Percentiles rank a stretch among this genome's conserved stretches.
phyloP scores from a whole-genome alignment of 2,329 filamentous ascomycete genomes.

The Cladosporium sp. region DNA sequence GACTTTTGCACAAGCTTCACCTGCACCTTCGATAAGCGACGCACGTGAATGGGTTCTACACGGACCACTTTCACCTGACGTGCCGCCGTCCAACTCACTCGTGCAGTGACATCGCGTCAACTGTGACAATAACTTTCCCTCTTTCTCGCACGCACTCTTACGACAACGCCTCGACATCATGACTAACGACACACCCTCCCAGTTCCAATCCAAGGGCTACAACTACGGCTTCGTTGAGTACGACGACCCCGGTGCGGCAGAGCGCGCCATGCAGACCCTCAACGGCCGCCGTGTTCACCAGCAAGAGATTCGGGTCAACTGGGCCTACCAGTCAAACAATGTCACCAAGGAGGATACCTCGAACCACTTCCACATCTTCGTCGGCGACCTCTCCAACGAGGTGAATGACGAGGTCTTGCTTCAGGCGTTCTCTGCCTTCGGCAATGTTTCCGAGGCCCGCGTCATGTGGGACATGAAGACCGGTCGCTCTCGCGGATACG shows the following conservation, averaged over 20 bases:
- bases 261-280: slow-evolving; percentile 93
- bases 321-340: slow-evolving; percentile 97
- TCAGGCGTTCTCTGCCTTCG: slow-evolving; percentile 94
- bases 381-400: slow-evolving; percentile 95
- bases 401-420: slow-evolving; percentile 93
- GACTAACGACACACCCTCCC: background rate
- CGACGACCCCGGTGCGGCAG: slow-evolving; percentile 91
- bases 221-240: slow-evolving; percentile 99
- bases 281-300: slow-evolving; percentile 95
- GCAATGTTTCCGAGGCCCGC: slow-evolving; percentile 90
- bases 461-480: slow-evolving; percentile 99
- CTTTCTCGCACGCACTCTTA: background rate
- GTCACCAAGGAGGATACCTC: slow-evolving; percentile 95
- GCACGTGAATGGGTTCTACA: background rate
- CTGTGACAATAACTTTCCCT: background rate
- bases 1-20: background rate
- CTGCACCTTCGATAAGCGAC: background rate
- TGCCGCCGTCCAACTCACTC: slow-evolving; percentile 6
- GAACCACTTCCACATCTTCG: slow-evolving; percentile 98
- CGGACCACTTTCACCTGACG: slow-evolving; percentile 3
- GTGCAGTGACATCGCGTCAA: background rate
- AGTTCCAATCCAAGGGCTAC: slow-evolving; percentile 78
- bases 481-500: slow-evolving; percentile 91
- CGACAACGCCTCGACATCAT: background rate
- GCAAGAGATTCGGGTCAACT: slow-evolving; percentile 97